Conservation (phyloP, 169 alveolate species). For the Cyclospora cayetanensis region DNA sequence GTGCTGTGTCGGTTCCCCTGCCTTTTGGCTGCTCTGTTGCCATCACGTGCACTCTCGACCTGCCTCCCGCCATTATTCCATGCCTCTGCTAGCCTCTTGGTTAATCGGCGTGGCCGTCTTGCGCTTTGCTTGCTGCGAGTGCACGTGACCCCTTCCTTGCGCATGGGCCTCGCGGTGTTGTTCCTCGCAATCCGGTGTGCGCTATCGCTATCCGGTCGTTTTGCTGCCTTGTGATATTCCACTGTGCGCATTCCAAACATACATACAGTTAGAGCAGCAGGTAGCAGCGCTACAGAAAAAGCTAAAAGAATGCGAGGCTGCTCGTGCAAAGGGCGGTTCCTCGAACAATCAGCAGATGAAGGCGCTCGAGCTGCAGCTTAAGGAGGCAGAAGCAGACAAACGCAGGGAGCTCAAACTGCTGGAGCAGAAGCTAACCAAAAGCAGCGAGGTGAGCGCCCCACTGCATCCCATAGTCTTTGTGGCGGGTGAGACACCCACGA, state of each 20-base stretch:
- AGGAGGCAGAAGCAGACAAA: conserved; percentile 38
- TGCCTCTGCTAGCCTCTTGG: too few species aligned
- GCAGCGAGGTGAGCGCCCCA: background rate
- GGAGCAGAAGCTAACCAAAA: conserved; percentile 20
- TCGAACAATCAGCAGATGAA: conserved; percentile 1
- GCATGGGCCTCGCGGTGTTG: background rate
- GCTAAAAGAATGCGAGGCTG: conserved; percentile 9
- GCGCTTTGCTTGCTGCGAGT: too few species aligned
- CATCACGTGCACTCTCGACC: too few species aligned
- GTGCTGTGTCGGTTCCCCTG: too few species aligned
- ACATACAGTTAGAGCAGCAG: conserved; percentile 59
- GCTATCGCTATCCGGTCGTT: background rate
- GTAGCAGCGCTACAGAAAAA: conserved; percentile 16
- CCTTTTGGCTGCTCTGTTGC: too few species aligned
- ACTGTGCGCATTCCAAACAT: background rate
- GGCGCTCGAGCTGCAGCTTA: conserved; percentile 33
- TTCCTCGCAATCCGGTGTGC: background rate
- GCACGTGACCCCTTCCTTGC: background rate
- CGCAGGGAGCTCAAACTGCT: conserved; percentile 4
- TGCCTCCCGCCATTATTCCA: too few species aligned
- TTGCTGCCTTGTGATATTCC: background rate
- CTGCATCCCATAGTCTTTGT: background rate
- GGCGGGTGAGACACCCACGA: too few species aligned
- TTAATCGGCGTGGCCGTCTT: too few species aligned
- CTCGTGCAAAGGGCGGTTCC: conserved; percentile 8